A percentile compares a stretch with the other conserved stretches of the same genome.
phyloP scores from a whole-genome alignment of 371 early-diverging fungal genomes.

The Saksenaea vasiformis region DNA sequence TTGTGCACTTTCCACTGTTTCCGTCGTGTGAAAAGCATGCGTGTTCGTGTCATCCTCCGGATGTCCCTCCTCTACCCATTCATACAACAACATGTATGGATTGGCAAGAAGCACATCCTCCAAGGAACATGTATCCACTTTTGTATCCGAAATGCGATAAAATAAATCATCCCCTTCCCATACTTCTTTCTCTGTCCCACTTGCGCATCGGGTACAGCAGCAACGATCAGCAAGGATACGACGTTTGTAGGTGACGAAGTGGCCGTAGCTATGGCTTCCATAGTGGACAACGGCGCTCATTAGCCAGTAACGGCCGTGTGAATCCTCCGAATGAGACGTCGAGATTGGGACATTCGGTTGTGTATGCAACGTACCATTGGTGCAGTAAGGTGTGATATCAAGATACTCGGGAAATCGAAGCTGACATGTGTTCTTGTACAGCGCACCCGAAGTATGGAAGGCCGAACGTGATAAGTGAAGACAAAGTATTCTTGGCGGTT shows the following conservation, averaged over 20 bases:
- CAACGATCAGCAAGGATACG: constrained; percentile 41
- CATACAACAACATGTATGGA: constrained; percentile 93
- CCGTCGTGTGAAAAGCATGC: background rate
- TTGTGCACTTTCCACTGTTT: background rate
- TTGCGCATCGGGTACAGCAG: constrained; percentile 25
- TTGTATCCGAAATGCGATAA: constrained; percentile 87
- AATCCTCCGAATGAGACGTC: background rate
- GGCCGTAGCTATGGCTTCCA: constrained; percentile 86
- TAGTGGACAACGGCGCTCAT: constrained; percentile 87
- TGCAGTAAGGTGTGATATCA: constrained; percentile 64
- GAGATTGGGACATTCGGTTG: constrained; percentile 63
- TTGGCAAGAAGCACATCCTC: constrained; percentile 72
- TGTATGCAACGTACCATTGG: constrained; percentile 52
- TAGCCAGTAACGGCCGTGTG: constrained; percentile 57
- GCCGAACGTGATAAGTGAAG: constrained; percentile 77
- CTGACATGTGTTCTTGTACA: constrained; percentile 67
- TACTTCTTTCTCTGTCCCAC: background rate
- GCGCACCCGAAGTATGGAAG: constrained; percentile 61
- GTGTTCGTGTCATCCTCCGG: background rate
- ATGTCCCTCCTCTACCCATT: constrained; percentile 29
- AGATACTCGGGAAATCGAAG: constrained; percentile 61
- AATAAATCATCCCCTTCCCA: constrained; percentile 30
- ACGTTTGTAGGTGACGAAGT: constrained; percentile 89
- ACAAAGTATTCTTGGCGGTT: constrained; percentile 60
- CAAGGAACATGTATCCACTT: constrained; percentile 70